Evolutionary conservation across 2,329 filamentous ascomycete species (phyloP).

Genomic region (Myriosclerotinia scirpicola): DNA sequence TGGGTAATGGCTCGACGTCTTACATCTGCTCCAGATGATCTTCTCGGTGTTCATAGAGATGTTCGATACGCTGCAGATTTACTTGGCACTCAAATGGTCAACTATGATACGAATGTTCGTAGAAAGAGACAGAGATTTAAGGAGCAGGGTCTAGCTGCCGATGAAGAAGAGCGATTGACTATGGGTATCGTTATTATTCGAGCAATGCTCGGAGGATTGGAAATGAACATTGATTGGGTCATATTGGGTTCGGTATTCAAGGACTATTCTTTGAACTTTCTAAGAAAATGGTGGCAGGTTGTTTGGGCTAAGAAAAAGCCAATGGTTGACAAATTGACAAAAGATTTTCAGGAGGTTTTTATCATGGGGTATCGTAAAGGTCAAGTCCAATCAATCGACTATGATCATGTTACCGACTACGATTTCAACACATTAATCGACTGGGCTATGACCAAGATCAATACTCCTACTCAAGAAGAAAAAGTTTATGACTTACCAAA

Average conservation of each 20-base stretch:
- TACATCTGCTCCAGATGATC: slow-evolving; percentile 21
- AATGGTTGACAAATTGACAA: slow-evolving; percentile 57
- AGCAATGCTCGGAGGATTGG: slow-evolving; percentile 59
- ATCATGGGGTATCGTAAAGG: slow-evolving; percentile 64
- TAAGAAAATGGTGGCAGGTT: slow-evolving; percentile 57
- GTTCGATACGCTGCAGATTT: slow-evolving; percentile 19
- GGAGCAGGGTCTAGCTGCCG: slow-evolving; percentile 41
- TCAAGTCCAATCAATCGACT: slow-evolving; percentile 62
- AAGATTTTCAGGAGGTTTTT: slow-evolving; percentile 65
- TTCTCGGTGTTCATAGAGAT: slow-evolving; percentile 22
- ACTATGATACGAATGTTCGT: slow-evolving; percentile 20
- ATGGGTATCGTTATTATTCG: slow-evolving; percentile 59
- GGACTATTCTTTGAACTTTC: slow-evolving; percentile 49
- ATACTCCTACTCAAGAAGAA: slow-evolving; percentile 45
- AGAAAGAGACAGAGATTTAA: slow-evolving; percentile 35
- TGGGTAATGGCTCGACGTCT: slow-evolving; percentile 22
- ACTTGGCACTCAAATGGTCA: slow-evolving; percentile 23
- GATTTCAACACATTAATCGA: slow-evolving; percentile 67
- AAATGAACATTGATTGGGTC: slow-evolving; percentile 61
- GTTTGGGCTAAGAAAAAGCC: slow-evolving; percentile 52
- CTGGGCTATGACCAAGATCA: slow-evolving; percentile 56
- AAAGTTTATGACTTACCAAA: slow-evolving; percentile 50
- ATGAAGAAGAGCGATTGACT: slow-evolving; percentile 51
- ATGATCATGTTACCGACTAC: slow-evolving; percentile 61
- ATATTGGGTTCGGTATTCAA: slow-evolving; percentile 58